A percentile compares a stretch with the other conserved stretches of the same genome.
Evolutionary conservation across 495 filamentous ascomycete genomes (phyloP).

Genomic region (Xanthoparmelia taractica): DNA sequence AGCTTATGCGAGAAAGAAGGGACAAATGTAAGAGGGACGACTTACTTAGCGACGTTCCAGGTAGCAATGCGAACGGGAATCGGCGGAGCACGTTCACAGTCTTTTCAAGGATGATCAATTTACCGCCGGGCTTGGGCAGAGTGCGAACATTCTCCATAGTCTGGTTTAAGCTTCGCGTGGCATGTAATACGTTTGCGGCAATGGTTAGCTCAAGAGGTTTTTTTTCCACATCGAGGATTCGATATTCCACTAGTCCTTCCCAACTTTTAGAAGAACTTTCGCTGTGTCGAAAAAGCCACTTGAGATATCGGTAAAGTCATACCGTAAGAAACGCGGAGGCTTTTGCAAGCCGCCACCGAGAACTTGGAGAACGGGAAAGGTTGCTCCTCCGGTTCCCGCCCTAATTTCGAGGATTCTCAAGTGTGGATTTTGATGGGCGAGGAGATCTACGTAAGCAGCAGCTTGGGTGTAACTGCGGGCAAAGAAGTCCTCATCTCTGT

Average conservation of each 20-base stretch:
- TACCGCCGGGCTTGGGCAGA: constrained; percentile 28
- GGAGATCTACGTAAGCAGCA: constrained; percentile 21
- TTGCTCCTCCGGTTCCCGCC: constrained; percentile 25
- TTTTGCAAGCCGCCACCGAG: constrained; percentile 23
- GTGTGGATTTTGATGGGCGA: constrained; percentile 30
- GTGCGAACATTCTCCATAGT: constrained; percentile 31
- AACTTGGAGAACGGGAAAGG: constrained; percentile 32
- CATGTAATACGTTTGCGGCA: constrained; percentile 26
- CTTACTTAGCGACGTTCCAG: constrained; percentile 26
- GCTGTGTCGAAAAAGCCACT: constrained; percentile 34
- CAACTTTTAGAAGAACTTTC: constrained; percentile 22
- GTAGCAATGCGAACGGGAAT: constrained; percentile 18
- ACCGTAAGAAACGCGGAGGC: not conserved
- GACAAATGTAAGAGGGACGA: too few relatives aligned
- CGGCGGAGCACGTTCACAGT: not conserved
- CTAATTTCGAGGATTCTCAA: constrained; percentile 31
- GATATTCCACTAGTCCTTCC: constrained; percentile 7
- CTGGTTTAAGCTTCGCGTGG: constrained; percentile 30
- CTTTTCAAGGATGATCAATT: constrained; percentile 23
- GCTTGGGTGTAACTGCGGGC: not conserved
- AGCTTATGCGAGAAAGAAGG: too few relatives aligned
- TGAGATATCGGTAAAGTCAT: constrained; percentile 38
- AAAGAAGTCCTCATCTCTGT: not conserved
- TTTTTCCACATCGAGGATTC: constrained; percentile 21
- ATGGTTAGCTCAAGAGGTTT: constrained; percentile 31